phyloP scores from a whole-genome alignment of 139 green algal species.

The Edaphochlamys debaryana region DNA sequence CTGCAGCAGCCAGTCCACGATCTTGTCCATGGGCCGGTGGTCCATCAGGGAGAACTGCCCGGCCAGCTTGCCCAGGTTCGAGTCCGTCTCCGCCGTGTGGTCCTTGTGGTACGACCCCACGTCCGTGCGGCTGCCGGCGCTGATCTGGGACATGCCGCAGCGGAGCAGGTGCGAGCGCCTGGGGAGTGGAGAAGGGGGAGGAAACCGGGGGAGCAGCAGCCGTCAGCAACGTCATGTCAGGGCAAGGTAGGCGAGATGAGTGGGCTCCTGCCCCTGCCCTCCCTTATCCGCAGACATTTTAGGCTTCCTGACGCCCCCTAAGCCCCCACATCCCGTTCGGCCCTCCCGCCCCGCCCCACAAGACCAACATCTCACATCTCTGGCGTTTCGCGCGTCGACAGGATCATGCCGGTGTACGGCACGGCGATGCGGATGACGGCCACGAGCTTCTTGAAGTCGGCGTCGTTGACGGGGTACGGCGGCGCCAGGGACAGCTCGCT shows the following conservation, averaged over 20 bases:
- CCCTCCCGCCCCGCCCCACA: not conserved
- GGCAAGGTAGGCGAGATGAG: too few species aligned
- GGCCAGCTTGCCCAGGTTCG: constrained; percentile 63
- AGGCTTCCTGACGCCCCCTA: too few species aligned
- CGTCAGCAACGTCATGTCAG: too few species aligned
- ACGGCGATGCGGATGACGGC: constrained; percentile 76
- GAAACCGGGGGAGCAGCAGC: too few species aligned
- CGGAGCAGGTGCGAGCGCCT: constrained; percentile 13
- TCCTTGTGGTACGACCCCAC: constrained; percentile 76
- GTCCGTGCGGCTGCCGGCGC: constrained; percentile 72
- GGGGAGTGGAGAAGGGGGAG: not conserved
- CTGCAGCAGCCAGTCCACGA: constrained; percentile 73
- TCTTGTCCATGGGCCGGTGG: constrained; percentile 56
- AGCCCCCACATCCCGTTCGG: not conserved
- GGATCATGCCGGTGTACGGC: constrained; percentile 83
- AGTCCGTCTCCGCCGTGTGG: constrained; percentile 45
- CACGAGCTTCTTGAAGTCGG: constrained; percentile 77
- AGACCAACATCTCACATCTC: constrained; percentile 75
- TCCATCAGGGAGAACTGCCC: constrained; percentile 76
- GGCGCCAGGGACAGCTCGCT: constrained; percentile 62
- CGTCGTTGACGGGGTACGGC: constrained; percentile 65
- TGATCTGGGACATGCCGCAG: constrained; percentile 75
- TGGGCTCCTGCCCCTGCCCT: too few species aligned
- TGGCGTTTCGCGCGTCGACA: constrained; percentile 68
- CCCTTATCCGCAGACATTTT: too few species aligned